Evolutionary conservation across 1,139 yeast species (phyloP), one percentile per base, ranked within the genome.

Genomic region (Keqinozyma sinolaborantium): DNA sequence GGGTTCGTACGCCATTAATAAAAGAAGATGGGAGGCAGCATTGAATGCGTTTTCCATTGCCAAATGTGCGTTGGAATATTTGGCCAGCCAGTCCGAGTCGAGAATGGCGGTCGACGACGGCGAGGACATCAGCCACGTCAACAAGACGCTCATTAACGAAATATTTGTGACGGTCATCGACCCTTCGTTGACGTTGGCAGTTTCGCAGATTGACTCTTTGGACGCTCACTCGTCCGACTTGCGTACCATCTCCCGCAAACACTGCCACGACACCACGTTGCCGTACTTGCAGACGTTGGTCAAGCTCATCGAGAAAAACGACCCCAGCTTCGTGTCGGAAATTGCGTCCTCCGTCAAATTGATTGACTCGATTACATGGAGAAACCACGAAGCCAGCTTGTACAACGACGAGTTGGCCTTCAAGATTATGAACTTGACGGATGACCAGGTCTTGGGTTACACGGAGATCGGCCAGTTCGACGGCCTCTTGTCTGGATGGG

Each of bases 351-450:
- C 55, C 3, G 54, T 51, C 9, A 47, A 57, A 21, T 49, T 67
- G 32, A 52, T 60, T 29, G 52, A 53, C 21, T 46, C 59, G 10
- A 64, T 88, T 28, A 50, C 61, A 23, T 90, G 96, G 96, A 72
- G 94, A 51, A 64, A 71, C 26, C 87, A 84, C 56, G 61, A 65
- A n/a, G 95, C 96, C 1, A 50, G 50, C 6, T 67, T 90, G 21
- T 64, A 69, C 42, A 85, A 85, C 44, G 83, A 85, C 30, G 92
- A 86, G 40, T 67, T 87, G 28, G 84, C 94, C 0, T 73, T 73
- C 46, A 68, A 71, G 18, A 66, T 83, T 29, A 61, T 70, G 60
- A 53, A 70, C 21, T 60, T 63, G 42, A 56, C 71, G 35, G 44
- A 59, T 26, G 45, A 64, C 36, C 49, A 50, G 18, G 51, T 58